Percentiles rank a stretch among this genome's conserved stretches.
phyloP scores from a whole-genome alignment of 768 basidiomycete genomes.

The Cystofilobasidium macerans region DNA sequence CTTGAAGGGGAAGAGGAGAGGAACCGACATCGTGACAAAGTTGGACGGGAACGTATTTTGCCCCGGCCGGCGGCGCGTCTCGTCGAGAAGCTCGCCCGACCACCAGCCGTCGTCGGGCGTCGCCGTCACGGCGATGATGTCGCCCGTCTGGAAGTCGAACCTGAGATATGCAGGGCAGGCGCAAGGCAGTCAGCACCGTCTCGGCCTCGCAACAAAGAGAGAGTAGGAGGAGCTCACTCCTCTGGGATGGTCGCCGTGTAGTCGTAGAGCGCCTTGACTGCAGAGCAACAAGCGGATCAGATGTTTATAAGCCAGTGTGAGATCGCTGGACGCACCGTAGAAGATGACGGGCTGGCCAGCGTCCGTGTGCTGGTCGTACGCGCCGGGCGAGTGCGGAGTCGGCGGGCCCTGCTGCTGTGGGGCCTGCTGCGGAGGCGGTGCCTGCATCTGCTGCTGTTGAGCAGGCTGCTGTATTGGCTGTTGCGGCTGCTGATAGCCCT shows the following conservation, averaged over 20 bases:
- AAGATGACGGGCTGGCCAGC: conserved; percentile 73
- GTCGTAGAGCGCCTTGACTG: conserved; percentile 83
- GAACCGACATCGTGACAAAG: conserved; percentile 28
- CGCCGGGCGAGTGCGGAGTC: conserved; percentile 3
- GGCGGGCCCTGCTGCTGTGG: conserved; percentile 20
- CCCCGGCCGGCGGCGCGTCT: conserved; percentile 36
- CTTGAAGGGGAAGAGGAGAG: neutral
- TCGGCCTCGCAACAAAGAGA: too few species aligned
- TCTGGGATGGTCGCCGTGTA: conserved; percentile 74
- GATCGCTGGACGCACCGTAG: conserved; percentile 52
- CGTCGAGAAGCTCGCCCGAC: conserved; percentile 71
- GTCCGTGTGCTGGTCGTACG: conserved; percentile 61
- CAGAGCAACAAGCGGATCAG: conserved; percentile 25
- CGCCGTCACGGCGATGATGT: conserved; percentile 87
- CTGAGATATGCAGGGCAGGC: too few species aligned
- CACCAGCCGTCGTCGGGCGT: conserved; percentile 83
- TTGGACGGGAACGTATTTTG: conserved; percentile 34
- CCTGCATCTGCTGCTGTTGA: conserved; percentile 6
- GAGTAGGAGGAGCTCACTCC: conserved; percentile 42
- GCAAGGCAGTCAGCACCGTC: too few species aligned
- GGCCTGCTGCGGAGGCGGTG: conserved; percentile 22
- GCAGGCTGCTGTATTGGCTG: neutral
- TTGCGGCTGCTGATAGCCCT: conserved; percentile 3
- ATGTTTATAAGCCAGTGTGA: too few species aligned
- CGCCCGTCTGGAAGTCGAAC: conserved; percentile 88